Evolutionary conservation across 306 rosid species (phyloP), one percentile per base, ranked within the genome.

Genomic region (Carpinus fangiana): DNA sequence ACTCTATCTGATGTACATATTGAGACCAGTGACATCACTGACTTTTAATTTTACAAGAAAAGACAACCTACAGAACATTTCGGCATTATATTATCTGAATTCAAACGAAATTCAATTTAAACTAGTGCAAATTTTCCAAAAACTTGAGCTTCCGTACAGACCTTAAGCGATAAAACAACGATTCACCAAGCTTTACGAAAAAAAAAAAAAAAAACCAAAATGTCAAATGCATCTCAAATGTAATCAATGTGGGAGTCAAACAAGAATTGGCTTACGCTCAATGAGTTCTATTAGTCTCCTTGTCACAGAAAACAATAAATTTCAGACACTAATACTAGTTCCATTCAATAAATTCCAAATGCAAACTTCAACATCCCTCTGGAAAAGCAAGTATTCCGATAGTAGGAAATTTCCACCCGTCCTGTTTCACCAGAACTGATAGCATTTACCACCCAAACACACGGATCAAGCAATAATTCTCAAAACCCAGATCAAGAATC

Each of bases 401-500:
- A 11, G 20, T 5, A 26, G 14, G 23, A 5, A 59, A 21, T 11
- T 59, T 59, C 65, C 38, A 59, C 16, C 65, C 16, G 2, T 4
- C n/a, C 16, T 23, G 38, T 23, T 59, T n/a, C 71, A 26, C 38
- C 78, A 57, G 17, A 74, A 73, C 72, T 10, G 72, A 45, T 36
- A 72, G n/a, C 47, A 23, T 68, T 47, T 56, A 67, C 69, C 53
- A 18, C 64, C 45, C 7, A 73, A 55, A 67, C 41, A 11, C 18
- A 64, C 61, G 64, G 69, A 78, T 52, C 68, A 59, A 57, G 38
- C 46, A 26, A 4, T 59, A 47, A 43, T 55, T 43, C 46, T 34
- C 73, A 11, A 80, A 83, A 80, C 51, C 75, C 77, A 72, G n/a
- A 78, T 8, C 38, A 43, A 51, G 72, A 71, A 8, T 60, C 73